These are phyloP conservation scores for Lasiodiplodia gonubiensis DNA, from an alignment of 2,329 filamentous ascomycete genomes.

Conservation along the genomic window DNA sequence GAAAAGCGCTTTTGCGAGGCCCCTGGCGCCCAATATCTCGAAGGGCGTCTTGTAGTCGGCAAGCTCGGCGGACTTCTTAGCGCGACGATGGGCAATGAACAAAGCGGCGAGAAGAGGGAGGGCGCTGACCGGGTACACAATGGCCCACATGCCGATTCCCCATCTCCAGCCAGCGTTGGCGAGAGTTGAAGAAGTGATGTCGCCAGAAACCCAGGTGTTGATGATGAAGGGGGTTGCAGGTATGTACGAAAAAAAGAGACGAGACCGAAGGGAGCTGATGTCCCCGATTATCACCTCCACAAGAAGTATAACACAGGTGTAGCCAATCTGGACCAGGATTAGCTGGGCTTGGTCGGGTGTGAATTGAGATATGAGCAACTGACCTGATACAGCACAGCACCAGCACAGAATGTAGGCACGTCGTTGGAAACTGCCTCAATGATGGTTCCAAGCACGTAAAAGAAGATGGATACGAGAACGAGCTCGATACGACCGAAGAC, in stretches of 20 bases:
- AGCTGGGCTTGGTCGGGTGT: background rate
- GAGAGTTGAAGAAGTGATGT: conserved; percentile 60
- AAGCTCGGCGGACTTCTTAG: conserved; percentile 58
- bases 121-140: conserved; percentile 64
- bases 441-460: conserved; percentile 62
- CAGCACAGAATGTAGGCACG: conserved; percentile 61
- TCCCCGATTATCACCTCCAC: conserved; percentile 70
- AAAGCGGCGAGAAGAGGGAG: conserved; percentile 62
- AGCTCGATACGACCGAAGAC: conserved; percentile 68
- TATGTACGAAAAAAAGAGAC: conserved; percentile 70
- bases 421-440: conserved; percentile 60
- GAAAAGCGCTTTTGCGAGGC: conserved; percentile 55
- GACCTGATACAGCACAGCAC: conserved; percentile 63
- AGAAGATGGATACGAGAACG: conserved; percentile 60
- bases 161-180: conserved; percentile 61
- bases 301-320: conserved; percentile 65
- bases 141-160: conserved; percentile 66
- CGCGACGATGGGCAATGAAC: conserved; percentile 57
- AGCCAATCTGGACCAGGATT: conserved; percentile 55
- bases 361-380: background rate
- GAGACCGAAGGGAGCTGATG: conserved; percentile 66
- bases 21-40: conserved; percentile 48
- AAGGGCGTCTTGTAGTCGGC: conserved; percentile 52
- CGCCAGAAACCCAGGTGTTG: conserved; percentile 69
- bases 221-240: conserved; percentile 62